Conservation (phyloP, 805 yeast species). For the Wickerhamiella parazyma region DNA sequence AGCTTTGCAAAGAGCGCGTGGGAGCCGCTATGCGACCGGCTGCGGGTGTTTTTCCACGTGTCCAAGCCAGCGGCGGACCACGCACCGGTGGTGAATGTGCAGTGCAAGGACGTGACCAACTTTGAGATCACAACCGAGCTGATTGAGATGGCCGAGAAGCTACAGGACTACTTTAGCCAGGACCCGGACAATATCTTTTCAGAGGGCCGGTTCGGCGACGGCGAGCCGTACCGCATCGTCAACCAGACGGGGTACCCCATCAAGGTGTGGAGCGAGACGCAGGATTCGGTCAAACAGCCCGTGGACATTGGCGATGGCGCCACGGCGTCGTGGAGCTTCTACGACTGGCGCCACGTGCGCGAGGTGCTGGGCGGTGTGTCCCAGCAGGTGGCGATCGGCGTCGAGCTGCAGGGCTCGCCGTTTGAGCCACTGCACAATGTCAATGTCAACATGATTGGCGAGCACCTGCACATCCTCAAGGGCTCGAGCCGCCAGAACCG, state of each 20-base stretch:
- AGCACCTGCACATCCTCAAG: slow-evolving; percentile 49
- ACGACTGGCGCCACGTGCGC: slow-evolving; percentile 81
- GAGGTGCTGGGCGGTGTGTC: slow-evolving; percentile 61
- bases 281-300: slow-evolving; percentile 23
- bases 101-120: slow-evolving; percentile 67
- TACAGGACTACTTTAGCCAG: slow-evolving; percentile 34
- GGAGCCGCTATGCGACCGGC: slow-evolving; percentile 88
- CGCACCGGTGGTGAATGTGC: slow-evolving; percentile 46
- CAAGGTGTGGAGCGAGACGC: slow-evolving; percentile 63
- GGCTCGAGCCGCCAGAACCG: slow-evolving; percentile 50
- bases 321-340: slow-evolving; percentile 73
- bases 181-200: slow-evolving; percentile 18
- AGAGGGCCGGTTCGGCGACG: slow-evolving; percentile 52
- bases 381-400: slow-evolving; percentile 46
- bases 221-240: slow-evolving; percentile 63
- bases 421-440: slow-evolving; percentile 44
- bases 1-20: slow-evolving; percentile 83
- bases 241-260: slow-evolving; percentile 79
- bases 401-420: slow-evolving; percentile 38
- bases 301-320: slow-evolving; percentile 33
- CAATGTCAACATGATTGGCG: slow-evolving; percentile 72
- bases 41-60: slow-evolving; percentile 66
- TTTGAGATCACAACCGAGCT: slow-evolving; percentile 71
- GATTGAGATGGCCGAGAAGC: slow-evolving; percentile 60
- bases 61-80: slow-evolving; percentile 35